A percentile compares a stretch with the other conserved stretches of the same genome.
Conservation (phyloP, 2,329 filamentous ascomycete genomes). For the Ceratocystis colombiana region DNA sequence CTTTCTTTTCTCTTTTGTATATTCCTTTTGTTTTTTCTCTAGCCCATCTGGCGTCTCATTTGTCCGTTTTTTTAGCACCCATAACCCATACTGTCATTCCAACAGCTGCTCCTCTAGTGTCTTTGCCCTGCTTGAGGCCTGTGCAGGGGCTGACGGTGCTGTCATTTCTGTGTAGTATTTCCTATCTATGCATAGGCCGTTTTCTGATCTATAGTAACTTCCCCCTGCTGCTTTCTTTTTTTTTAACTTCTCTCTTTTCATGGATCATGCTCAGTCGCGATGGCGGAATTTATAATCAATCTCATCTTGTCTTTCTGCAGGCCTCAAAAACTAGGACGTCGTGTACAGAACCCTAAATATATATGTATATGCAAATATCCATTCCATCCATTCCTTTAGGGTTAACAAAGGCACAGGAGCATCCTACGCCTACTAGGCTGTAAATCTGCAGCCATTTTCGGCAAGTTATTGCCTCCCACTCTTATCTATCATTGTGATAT, state of each 20-base stretch:
- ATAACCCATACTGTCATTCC: not conserved
- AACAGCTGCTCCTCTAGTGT: not conserved
- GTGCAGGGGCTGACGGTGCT: not conserved
- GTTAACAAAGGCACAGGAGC: not conserved
- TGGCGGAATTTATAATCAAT: too few relatives aligned
- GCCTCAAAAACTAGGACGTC: not conserved
- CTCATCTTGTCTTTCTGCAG: not conserved
- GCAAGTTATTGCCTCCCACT: not conserved
- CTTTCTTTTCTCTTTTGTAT: not conserved
- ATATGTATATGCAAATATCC: too few relatives aligned
- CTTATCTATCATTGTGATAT: not conserved
- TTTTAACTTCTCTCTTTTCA: too few relatives aligned
- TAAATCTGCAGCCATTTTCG: constrained; percentile 10
- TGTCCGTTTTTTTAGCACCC: constrained; percentile 4
- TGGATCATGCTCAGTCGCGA: too few relatives aligned
- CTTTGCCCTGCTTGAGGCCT: not conserved
- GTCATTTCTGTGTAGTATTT: too few relatives aligned
- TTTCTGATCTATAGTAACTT: too few relatives aligned
- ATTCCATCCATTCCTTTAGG: not conserved
- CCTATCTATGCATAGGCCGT: too few relatives aligned
- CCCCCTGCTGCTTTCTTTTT: too few relatives aligned
- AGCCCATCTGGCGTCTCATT: not conserved
- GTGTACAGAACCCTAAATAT: not conserved
- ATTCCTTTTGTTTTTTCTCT: constrained; percentile 3
- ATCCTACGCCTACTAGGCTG: not conserved